Base-by-base conservation (phyloP, 208 protist genomes). In the Leishmania aethiopica region DNA sequence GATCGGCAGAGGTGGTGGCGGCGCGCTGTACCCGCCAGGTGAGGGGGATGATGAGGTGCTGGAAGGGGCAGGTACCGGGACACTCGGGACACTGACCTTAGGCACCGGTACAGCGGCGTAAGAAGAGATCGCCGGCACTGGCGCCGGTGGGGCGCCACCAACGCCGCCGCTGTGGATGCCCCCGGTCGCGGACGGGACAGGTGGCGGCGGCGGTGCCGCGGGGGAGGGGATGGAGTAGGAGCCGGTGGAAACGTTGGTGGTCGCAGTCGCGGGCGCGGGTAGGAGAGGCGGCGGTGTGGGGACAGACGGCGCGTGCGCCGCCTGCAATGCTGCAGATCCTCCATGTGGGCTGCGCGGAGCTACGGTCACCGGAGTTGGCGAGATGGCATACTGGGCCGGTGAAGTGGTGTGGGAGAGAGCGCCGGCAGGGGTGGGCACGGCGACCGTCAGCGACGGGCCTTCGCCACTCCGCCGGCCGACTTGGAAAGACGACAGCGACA, bases 381-480 rank as follows among this genome's bases (percentile, higher is more conserved):
- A n/a, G 53, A 35, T 32, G 17, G 66, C 77, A 49, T 66, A 78
- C 55, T 77, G 80, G 7, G 77, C n/a, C 25, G 76, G 59, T 1
- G 72, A 59, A 0, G 78, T 79, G 32, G 77, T 84, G 86, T 80
- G 69, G 28, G 83, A 77, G 19, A 85, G 77, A 1, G 83, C 78
- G 40, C 83, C 83, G 22, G 86, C 84, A 15, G 86, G 83, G 2
- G 82, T 85, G 19, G 86, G 83, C 37, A 88, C 76, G 19, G 78
- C 82, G 62, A 88, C 71, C 1, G 80, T 78, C 25, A 87, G 66
- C n/a, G 86, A 75, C 15, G 80, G 60, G 22, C 60, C 32, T 15
- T 79, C 73, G 32, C 22, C 35, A 42, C 64, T 82, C 45, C 15
- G 83, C 10, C 78, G 72, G 78, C 71, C 82, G n/a, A 85, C 82